Percentiles rank a stretch among this genome's conserved stretches.
Evolutionary conservation across 1,284 basidiomycete genomes (phyloP).

Genomic region (Trametes hirsuta): DNA sequence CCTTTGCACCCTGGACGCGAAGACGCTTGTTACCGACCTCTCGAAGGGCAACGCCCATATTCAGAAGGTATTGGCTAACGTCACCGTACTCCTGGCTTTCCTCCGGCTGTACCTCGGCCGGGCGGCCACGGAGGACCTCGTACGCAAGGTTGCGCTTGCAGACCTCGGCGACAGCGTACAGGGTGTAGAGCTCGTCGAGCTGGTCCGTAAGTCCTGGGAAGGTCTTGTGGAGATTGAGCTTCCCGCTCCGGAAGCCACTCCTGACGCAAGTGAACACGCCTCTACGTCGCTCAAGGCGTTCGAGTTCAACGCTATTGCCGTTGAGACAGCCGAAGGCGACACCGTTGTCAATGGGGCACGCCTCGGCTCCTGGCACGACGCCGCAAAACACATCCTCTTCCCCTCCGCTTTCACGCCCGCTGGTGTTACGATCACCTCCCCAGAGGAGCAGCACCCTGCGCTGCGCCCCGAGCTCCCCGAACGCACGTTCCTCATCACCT

Average conservation of each 20-base stretch:
- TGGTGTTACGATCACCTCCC: conserved; percentile 35
- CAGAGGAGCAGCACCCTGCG: conserved; percentile 63
- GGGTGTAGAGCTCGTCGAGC: conserved; percentile 47
- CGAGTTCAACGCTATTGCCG: conserved; percentile 71
- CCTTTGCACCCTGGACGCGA: conserved; percentile 62
- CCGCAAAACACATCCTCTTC: conserved; percentile 90
- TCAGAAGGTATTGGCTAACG: conserved; percentile 49
- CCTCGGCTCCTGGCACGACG: conserved; percentile 80
- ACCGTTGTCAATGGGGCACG: conserved; percentile 64
- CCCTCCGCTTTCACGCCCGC: conserved; percentile 75
- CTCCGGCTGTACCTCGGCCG: conserved; percentile 72
- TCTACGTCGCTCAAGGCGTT: conserved; percentile 53
- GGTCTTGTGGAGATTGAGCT: conserved; percentile 56
- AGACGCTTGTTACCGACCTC: conserved; percentile 34
- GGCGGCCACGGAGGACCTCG: conserved; percentile 53
- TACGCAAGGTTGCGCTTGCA: conserved; percentile 53
- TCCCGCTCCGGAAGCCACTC: conserved; percentile 24
- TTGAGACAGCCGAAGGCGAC: conserved; percentile 57
- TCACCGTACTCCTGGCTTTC: conserved; percentile 67
- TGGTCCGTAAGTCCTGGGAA: conserved; percentile 60
- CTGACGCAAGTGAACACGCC: conserved; percentile 30
- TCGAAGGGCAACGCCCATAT: conserved; percentile 32
- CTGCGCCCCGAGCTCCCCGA: conserved; percentile 89
- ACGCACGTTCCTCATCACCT: conserved; percentile 92
- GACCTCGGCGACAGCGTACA: conserved; percentile 46